Evolutionary conservation across 345 rosid species (phyloP), one percentile per base, ranked within the genome.

Genomic region (Xanthoceras sorbifolium): DNA sequence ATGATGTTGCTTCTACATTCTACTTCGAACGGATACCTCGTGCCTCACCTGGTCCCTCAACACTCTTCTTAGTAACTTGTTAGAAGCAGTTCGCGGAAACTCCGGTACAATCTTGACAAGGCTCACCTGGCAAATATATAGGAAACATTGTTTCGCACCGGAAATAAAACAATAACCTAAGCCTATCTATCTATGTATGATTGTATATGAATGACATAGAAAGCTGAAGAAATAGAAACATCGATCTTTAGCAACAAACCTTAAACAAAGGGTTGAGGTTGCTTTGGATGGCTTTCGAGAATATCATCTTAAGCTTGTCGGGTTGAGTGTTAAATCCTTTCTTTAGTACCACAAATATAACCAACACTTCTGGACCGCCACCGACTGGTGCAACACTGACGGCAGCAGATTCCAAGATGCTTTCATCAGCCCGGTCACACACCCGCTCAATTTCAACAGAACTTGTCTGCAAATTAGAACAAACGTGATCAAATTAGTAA

Each of bases 201-300:
- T 22, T 48, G 54, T 42, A 42, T 17, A 48, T 17, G 54, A 48
- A 48, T 15, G 54, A 48, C n/a, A 48, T 12, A 0, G n/a, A 17
- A 48, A 67, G 42, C 36, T 42, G 9, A 2, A 42, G 20, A 18
- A 26, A 42, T 4, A 3, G 23, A 4, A 42, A 48, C 6, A 67
- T 14, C 25, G 4, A 71, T 25, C 26, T 18, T 38, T 17, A 62
- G 66, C 0, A 22, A 18, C 81, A 28, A 81, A 91, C 99, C 97
- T 95, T 92, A 52, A 93, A 95, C 76, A 95, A 80, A 25, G 99
- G 98, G 79, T 93, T 95, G 71, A 95, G 97, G 80, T 89, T 87
- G 36, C 57, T 76, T 14, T 95, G 97, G 61, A 95, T 86, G 76
- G 88, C 86, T 78, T 73, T 87, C 0, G 90, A 86, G 83, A 95